Conservation (phyloP, 129 eudicot genomes). For the Solidago caesia region DNA sequence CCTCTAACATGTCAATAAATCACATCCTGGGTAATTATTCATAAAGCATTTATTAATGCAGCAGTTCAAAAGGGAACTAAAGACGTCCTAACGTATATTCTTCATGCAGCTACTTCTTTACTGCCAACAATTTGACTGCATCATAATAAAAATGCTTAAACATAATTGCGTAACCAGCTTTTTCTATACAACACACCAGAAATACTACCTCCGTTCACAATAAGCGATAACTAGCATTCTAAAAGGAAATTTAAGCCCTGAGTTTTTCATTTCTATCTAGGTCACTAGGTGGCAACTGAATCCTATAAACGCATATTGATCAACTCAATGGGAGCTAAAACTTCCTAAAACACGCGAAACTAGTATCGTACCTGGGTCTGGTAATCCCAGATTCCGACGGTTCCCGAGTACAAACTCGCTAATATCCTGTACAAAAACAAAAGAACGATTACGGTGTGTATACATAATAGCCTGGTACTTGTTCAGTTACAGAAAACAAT, state of each 20-base stretch:
- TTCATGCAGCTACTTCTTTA: conserved; percentile 5
- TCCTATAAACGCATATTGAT: neutral
- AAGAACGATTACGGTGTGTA: conserved; percentile 11
- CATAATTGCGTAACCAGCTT: neutral
- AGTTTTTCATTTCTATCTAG: neutral
- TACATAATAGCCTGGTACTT: neutral
- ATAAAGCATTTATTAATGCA: neutral
- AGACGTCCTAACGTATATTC: neutral
- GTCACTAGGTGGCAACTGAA: no score
- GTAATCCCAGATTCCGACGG: conserved; percentile 85
- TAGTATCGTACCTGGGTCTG: conserved; percentile 65
- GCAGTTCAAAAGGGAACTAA: neutral
- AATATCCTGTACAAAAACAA: conserved; percentile 55
- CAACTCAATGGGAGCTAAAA: neutral
- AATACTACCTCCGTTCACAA: neutral
- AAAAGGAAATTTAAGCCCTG: conserved; percentile 10
- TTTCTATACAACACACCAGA: neutral
- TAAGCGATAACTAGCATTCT: neutral
- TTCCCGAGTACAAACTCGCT: conserved; percentile 85
- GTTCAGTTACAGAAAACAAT: neutral
- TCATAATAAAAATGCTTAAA: conserved; percentile 6
- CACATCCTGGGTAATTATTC: conserved; percentile 3
- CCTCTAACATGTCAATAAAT: neutral
- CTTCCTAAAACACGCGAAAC: conserved; percentile 14
- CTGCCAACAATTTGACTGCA: conserved; percentile 12